phyloP scores from a whole-genome alignment of 495 filamentous ascomycete species.

The Talaromyces proteolyticus region DNA sequence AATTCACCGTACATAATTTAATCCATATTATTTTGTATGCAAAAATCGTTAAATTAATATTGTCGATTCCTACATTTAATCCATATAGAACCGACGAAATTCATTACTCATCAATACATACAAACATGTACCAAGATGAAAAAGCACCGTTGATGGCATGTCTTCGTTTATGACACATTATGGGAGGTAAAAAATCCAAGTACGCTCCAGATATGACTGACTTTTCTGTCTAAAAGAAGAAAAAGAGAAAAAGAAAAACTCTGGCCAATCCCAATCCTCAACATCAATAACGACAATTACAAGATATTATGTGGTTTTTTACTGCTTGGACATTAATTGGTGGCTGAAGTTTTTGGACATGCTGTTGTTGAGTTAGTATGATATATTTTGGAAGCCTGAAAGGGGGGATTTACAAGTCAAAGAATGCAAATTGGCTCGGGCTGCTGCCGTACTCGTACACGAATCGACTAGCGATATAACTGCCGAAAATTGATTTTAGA shows the following conservation, averaged over 20 bases:
- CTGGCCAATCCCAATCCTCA: too few relatives aligned
- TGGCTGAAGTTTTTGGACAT: constrained; percentile 49
- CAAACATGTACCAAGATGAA: too few relatives aligned
- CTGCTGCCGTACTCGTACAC: constrained; percentile 90
- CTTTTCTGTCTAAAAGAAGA: background rate
- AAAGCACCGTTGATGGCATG: too few relatives aligned
- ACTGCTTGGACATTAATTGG: constrained; percentile 6
- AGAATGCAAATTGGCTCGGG: constrained; percentile 96
- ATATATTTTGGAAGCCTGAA: background rate
- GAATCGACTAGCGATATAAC: constrained; percentile 89
- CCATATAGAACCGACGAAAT: too few relatives aligned
- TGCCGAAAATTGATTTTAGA: constrained; percentile 90
- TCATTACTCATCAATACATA: too few relatives aligned
- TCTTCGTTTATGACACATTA: too few relatives aligned
- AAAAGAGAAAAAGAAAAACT: constrained; percentile 1
- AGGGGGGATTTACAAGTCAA: constrained; percentile 75
- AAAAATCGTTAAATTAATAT: constrained; percentile 6
- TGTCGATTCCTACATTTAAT: too few relatives aligned
- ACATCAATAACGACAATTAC: too few relatives aligned
- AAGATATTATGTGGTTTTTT: too few relatives aligned
- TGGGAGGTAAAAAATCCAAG: too few relatives aligned
- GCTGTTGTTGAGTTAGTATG: constrained; percentile 25
- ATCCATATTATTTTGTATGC: background rate
- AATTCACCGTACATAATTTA: too few relatives aligned
- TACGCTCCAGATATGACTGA: too few relatives aligned